Percentiles rank a stretch among this genome's conserved stretches.
Evolutionary conservation across 2,329 filamentous ascomycete genomes (phyloP).

Genomic region (Macrophomina phaseolina): DNA sequence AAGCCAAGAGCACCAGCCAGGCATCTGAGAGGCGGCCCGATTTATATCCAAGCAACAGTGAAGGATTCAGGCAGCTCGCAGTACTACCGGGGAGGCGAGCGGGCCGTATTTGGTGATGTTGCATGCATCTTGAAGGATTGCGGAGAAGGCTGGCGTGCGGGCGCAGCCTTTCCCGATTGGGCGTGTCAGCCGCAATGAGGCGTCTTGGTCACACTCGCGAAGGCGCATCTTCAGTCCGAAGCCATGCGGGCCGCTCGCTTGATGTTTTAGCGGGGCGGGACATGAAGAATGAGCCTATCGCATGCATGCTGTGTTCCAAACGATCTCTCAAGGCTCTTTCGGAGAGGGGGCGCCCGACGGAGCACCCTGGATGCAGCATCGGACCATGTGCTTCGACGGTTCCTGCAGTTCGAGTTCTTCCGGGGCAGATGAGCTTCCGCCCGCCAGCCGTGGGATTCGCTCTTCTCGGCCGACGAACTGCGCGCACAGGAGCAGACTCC

Average conservation of each 20-base stretch:
- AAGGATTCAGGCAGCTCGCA: background rate
- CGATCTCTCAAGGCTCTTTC: too few species aligned
- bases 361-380: too few species aligned
- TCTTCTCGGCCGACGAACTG: too few species aligned
- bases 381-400: too few species aligned
- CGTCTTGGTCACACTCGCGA: background rate
- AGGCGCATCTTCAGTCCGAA: background rate
- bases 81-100: background rate
- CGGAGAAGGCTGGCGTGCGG: constrained; percentile 8
- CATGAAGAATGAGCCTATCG: background rate
- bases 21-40: background rate
- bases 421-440: too few species aligned
- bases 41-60: background rate
- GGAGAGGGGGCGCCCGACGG: too few species aligned
- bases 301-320: too few species aligned
- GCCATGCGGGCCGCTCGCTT: background rate
- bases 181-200: background rate
- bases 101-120: constrained; percentile 5
- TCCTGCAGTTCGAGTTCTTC: too few species aligned
- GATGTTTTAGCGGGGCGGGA: background rate
- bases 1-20: too few species aligned
- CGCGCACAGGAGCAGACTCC: too few species aligned
- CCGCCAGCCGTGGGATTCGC: too few species aligned
- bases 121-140: constrained; percentile 20
- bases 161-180: background rate